Evolutionary conservation across 176 grass and related monocot genomes (phyloP), one percentile per base, ranked within the genome.

Genomic region (Zoysia pacifica): DNA sequence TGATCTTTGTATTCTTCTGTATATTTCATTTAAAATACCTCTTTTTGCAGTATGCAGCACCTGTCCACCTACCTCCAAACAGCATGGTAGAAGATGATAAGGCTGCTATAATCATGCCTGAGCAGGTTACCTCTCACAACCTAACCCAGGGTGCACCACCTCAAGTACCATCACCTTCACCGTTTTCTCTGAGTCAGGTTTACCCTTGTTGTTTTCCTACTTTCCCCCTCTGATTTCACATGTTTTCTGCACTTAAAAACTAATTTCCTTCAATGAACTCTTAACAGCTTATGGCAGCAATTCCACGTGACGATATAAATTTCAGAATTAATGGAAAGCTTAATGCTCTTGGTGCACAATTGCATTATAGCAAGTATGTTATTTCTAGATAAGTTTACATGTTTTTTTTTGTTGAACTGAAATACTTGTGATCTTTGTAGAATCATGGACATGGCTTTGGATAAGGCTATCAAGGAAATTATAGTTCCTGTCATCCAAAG

Each of bases 241-340:
- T 83, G 46, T 58, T 58, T 59, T 35, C 64, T 83, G 9, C 83
- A 45, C 74, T 39, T 83, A 58, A 19, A 59, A 59, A 60, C 67
- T 28, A 78, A 67, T 51, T 62, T 61, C 83, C 62, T 19, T 78
- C 19, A 76, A 63, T 82, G 50, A 8, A 16, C 81, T 72, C 53
- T 86, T 76, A 74, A 70, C 87, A 97, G 95, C 91, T 97, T 69
- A 81, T 97, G 70, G 79, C 92, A 75, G 91, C 91, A 69, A 92
- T 97, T 83, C 94, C 94, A 46, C 84, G 89, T 38, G 82, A 85
- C 7, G 94, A 97, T 58, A 86, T 93, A 69, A 92, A 94, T 75
- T 94, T 94, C 70, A 90, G 88, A 86, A 94, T 97, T 51, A 97
- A 97, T 82, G 87, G 89, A 77, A 97, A 94, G 78, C 91, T 94